Evolutionary conservation across 305 asterid genomes (phyloP), one percentile per base, ranked within the genome.

Genomic region (Withania somnifera): DNA sequence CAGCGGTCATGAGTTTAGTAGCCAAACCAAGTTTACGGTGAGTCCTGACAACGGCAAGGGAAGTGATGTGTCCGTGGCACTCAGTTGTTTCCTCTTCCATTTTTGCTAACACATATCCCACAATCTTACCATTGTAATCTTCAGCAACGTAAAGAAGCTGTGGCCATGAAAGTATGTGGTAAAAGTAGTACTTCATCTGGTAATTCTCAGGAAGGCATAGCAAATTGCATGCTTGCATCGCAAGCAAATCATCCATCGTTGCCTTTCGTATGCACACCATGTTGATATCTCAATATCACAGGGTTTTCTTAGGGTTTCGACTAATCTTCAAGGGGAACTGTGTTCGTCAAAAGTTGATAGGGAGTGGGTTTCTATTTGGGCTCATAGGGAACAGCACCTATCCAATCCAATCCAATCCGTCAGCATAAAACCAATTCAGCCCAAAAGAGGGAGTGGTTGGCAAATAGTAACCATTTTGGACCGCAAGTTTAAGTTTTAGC

Each of bases 151-250:
- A 96, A 19, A 96, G 97, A 69, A 96, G 92, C 85, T 96, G 98
- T 64, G 99, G 99, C 98, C 99, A 96, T 5, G 99, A 96, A 30
- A 96, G 97, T 84, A 96, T 92, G 88, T 96, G 99, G 88, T 96
- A 96, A 22, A 96, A 87, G 80, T 93, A 96, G 89, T 96, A 81
- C 40, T 81, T 81, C 84, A 81, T 81, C 67, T 81, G 78, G 66
- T 81, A 81, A 15, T 81, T 81, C 45, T 81, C 84, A 5, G 84
- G 84, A 13, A 81, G 76, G 68, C 84, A 81, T 24, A 81, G 30
- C 67, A 81, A 36, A 36, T 81, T 81, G 54, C 84, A 81, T 2
- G 79, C 84, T 19, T 81, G 84, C 84, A 81, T 81, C 1, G 79
- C 79, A 42, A 81, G 80, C 67, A 81, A 68, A 68, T 81, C 84